Evolutionary conservation across 352 stramenopile species (phyloP).

Genomic region (Pythium utonaiense): DNA sequence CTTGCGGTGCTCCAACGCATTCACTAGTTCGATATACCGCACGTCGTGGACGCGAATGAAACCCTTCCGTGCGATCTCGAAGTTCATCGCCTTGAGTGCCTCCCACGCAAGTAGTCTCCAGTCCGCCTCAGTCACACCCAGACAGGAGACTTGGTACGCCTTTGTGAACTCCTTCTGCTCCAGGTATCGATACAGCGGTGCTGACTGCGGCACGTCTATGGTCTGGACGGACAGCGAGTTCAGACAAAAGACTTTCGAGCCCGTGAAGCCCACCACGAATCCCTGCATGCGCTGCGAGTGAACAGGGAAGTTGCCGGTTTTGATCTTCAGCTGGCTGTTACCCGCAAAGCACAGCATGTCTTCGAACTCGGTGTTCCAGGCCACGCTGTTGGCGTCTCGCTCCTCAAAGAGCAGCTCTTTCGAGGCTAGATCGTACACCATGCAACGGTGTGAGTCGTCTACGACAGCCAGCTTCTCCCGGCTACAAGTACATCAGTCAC

Average conservation of each 20-base stretch:
- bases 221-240: conserved; percentile 84
- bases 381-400: conserved; percentile 82
- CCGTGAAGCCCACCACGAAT: conserved; percentile 91
- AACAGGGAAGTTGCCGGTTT: conserved; percentile 86
- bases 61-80: conserved; percentile 77
- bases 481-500: conserved; percentile 24
- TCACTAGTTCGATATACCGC: conserved; percentile 89
- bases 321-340: conserved; percentile 88
- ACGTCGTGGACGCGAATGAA: conserved; percentile 91
- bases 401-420: conserved; percentile 90
- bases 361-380: conserved; percentile 94
- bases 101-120: conserved; percentile 86
- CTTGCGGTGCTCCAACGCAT: conserved; percentile 75
- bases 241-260: conserved; percentile 91
- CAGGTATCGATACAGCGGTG: conserved; percentile 86
- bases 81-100: conserved; percentile 81
- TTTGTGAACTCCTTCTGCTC: conserved; percentile 86
- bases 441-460: conserved; percentile 84
- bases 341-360: conserved; percentile 94
- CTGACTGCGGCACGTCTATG: conserved; percentile 90
- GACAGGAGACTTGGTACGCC: conserved; percentile 89
- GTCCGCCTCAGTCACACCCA: conserved; percentile 92
- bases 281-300: conserved; percentile 89
- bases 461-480: conserved; percentile 89
- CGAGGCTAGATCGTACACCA: conserved; percentile 90